Percentiles rank a stretch among this genome's conserved stretches.
Conservation (phyloP, 164 flowering plant genomes). For the Cinnamomum chago region DNA sequence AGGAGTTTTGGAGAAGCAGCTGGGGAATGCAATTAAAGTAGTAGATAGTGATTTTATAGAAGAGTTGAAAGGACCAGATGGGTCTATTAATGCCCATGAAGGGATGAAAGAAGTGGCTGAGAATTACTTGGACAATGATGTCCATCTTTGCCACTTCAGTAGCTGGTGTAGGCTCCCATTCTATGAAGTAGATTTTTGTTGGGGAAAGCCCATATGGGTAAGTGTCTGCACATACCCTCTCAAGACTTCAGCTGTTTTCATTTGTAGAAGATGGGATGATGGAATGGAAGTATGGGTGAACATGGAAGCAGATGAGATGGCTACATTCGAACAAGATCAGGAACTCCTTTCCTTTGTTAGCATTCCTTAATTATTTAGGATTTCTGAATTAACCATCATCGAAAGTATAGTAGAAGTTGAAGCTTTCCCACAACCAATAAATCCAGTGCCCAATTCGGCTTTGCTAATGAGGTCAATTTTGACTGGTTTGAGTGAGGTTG, state of each 20-base stretch:
- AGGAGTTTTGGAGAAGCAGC: not conserved
- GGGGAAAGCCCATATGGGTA: conserved; percentile 5
- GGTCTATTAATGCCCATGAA: not conserved
- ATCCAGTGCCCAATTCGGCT: no score
- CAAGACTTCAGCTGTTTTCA: not conserved
- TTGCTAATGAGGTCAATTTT: no score
- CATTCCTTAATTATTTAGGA: not conserved
- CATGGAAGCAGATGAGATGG: conserved; percentile 3
- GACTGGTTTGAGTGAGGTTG: no score
- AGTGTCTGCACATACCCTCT: not conserved
- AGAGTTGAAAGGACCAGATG: conserved; percentile 16
- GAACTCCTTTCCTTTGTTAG: conserved; percentile 2
- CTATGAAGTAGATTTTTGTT: conserved; percentile 3
- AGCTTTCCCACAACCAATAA: no score
- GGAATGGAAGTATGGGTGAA: conserved; percentile 8
- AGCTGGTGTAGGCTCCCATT: conserved; percentile 1
- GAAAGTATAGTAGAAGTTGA: no score
- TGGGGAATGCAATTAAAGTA: not conserved
- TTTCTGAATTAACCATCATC: no score
- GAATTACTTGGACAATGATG: not conserved
- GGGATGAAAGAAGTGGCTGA: not conserved
- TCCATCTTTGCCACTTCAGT: not conserved
- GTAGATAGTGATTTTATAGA: not conserved
- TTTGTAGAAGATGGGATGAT: not conserved
- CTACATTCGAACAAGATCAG: not conserved